These are phyloP conservation scores for Hypoxylon cercidicola DNA, from an alignment of 495 filamentous ascomycete species.

Conservation along the genomic window DNA sequence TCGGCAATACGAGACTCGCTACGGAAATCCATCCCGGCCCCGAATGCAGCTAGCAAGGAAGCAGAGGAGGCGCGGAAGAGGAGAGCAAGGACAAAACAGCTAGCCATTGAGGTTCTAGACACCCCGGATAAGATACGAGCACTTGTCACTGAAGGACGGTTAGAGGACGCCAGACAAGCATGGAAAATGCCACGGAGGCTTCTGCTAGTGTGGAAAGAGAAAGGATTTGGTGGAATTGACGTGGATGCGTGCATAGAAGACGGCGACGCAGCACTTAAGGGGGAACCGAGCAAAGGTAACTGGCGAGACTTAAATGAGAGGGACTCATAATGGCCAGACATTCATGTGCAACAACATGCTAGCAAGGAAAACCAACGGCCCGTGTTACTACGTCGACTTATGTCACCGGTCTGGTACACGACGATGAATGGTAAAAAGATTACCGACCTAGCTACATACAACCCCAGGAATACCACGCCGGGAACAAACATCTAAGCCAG, in stretches of 20 bases:
- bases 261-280: conserved; percentile 59
- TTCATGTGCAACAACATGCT: not conserved
- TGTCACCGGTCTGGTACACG: too few species aligned
- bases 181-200: conserved; percentile 67
- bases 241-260: conserved; percentile 61
- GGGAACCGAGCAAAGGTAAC: conserved; percentile 42
- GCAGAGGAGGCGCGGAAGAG: conserved; percentile 46
- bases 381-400: not conserved
- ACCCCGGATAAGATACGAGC: conserved; percentile 69
- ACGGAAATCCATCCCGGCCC: conserved; percentile 53
- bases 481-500: conserved; percentile 17
- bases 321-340: conserved; percentile 11
- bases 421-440: conserved; percentile 1
- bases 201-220: conserved; percentile 61
- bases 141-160: conserved; percentile 70
- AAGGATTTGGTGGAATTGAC: conserved; percentile 60
- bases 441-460: not conserved
- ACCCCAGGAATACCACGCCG: not conserved
- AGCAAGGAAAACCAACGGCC: not conserved
- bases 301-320: conserved; percentile 37
- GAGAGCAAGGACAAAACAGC: conserved; percentile 67
- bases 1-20: conserved; percentile 67
- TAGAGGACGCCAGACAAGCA: conserved; percentile 67
- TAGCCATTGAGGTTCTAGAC: conserved; percentile 76
- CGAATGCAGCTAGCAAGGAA: conserved; percentile 45